Conservation (phyloP, 768 basidiomycete species). For the Lepiota venenata region DNA sequence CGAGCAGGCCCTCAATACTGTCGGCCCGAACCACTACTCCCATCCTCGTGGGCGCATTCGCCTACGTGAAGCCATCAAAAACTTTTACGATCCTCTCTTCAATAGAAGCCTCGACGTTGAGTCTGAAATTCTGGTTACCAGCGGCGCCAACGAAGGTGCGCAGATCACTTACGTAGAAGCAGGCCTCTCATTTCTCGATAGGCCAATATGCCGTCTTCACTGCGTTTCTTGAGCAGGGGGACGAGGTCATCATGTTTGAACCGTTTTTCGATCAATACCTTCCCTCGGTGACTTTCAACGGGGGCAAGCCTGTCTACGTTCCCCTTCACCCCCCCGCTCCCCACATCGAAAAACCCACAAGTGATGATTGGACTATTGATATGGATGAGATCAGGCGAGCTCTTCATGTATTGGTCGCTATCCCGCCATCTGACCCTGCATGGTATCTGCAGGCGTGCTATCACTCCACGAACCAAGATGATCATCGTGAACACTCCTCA, state of each 20-base stretch:
- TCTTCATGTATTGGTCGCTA: conserved; percentile 14
- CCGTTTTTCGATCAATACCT: conserved; percentile 98
- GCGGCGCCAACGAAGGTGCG: conserved; percentile 94
- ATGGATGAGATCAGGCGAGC: conserved; percentile 78
- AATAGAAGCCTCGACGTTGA: conserved; percentile 76
- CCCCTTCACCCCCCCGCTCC: conserved; percentile 85
- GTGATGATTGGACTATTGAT: conserved; percentile 88
- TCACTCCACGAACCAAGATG: conserved; percentile 90
- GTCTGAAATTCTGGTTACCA: conserved; percentile 88
- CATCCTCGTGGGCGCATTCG: conserved; percentile 88
- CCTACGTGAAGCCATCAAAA: conserved; percentile 83
- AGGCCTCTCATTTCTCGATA: conserved; percentile 24
- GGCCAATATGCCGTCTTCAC: conserved; percentile 93
- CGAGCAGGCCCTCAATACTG: conserved; percentile 56
- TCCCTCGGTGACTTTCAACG: conserved; percentile 91
- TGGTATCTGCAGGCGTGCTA: conserved; percentile 50
- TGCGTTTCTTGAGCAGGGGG: conserved; percentile 88
- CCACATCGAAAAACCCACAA: conserved; percentile 41
- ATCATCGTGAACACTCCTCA: conserved; percentile 96
- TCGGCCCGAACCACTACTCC: conserved; percentile 81
- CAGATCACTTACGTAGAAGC: not conserved
- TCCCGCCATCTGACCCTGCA: not conserved
- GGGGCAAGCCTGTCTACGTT: conserved; percentile 90
- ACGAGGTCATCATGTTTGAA: conserved; percentile 99
- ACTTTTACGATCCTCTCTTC: conserved; percentile 70